A percentile compares a stretch with the other conserved stretches of the same genome.
Conservation (phyloP, 352 stramenopile species). For the Phytophthora fragariaefolia region DNA sequence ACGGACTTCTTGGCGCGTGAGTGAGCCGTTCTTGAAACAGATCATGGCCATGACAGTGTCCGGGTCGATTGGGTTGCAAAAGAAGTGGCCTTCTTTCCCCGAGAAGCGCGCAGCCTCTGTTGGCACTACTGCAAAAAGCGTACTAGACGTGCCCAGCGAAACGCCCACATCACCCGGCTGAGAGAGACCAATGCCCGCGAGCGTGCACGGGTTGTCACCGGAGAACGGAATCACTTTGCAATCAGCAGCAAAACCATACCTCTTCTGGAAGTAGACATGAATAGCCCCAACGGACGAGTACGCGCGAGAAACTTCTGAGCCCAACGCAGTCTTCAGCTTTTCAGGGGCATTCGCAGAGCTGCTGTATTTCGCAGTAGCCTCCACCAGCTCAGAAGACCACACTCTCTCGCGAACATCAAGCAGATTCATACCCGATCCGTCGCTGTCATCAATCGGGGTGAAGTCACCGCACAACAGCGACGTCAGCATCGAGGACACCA, state of each 20-base stretch:
- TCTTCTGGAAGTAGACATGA: constrained; percentile 67
- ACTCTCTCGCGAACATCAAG: constrained; percentile 64
- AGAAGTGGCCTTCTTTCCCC: constrained; percentile 80
- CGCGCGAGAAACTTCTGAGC: constrained; percentile 50
- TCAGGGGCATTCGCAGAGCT: constrained; percentile 21
- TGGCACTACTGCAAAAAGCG: constrained; percentile 64
- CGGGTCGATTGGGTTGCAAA: constrained; percentile 80
- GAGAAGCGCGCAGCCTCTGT: constrained; percentile 50
- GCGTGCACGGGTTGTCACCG: constrained; percentile 83
- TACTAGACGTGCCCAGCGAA: constrained; percentile 73
- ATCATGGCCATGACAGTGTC: constrained; percentile 86
- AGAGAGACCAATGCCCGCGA: constrained; percentile 71
- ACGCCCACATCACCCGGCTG: constrained; percentile 61
- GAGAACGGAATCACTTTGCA: constrained; percentile 80
- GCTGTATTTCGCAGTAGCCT: constrained; percentile 42
- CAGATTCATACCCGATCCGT: constrained; percentile 88
- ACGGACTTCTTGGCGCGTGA: constrained; percentile 71
- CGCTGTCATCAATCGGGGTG: constrained; percentile 77
- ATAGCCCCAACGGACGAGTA: constrained; percentile 55
- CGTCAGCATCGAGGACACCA: constrained; percentile 80
- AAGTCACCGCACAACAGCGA: constrained; percentile 74
- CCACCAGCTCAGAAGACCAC: constrained; percentile 63
- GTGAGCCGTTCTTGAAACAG: constrained; percentile 87
- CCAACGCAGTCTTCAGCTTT: constrained; percentile 41
- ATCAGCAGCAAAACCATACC: constrained; percentile 61